Evolutionary conservation across 306 rosid genomes (phyloP).

Genomic region (Rosa chinensis): DNA sequence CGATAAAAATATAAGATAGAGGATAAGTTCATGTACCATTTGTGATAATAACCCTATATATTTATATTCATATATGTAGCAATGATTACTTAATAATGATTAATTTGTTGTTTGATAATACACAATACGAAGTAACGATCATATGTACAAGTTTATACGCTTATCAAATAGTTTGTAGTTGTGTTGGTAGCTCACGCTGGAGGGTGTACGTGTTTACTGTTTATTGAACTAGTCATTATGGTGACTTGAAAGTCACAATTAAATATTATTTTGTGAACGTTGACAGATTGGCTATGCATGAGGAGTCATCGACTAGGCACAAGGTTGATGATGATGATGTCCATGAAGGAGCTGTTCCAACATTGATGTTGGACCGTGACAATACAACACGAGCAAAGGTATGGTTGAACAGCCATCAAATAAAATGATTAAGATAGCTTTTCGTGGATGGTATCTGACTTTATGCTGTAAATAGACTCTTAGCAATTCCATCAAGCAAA

Average conservation of each 20-base stretch:
- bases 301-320: conserved; percentile 72
- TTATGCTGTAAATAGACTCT: no score
- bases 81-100: background rate
- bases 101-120: background rate
- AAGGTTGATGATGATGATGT: conserved; percentile 77
- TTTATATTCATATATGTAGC: background rate
- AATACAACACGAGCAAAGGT: no score
- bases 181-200: background rate
- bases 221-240: background rate
- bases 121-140: background rate
- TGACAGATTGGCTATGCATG: conserved; percentile 81
- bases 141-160: background rate
- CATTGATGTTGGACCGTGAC: conserved; percentile 15
- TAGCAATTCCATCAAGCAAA: no score
- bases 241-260: background rate
- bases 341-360: conserved; percentile 77
- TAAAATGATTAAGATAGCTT: no score
- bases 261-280: background rate
- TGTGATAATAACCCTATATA: no score
- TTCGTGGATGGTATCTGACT: no score
- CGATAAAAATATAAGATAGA: no score
- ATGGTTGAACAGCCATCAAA: no score
- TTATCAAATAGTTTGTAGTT: background rate
- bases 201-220: background rate
- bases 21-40: no score